Evolutionary conservation across 805 yeast genomes (phyloP).

Genomic region (Barnettozyma populi): DNA sequence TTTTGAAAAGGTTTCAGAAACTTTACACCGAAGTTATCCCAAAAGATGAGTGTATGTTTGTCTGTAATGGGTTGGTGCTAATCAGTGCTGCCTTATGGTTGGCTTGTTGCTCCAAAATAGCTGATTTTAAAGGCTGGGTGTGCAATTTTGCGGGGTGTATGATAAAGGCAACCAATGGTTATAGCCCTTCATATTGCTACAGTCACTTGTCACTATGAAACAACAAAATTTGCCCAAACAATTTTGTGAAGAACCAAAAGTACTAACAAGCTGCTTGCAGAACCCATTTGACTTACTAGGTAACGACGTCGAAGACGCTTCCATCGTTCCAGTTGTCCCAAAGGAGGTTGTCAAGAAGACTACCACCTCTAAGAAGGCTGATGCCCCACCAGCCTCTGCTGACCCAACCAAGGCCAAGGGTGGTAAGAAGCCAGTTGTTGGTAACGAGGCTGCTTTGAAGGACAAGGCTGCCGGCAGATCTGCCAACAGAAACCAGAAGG

Average conservation of each 20-base stretch:
- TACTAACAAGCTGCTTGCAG: constrained; percentile 28
- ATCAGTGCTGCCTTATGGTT: neutral
- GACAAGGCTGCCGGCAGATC: constrained; percentile 66
- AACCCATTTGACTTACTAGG: constrained; percentile 80
- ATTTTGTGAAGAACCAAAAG: neutral
- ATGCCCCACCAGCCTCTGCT: constrained; percentile 75
- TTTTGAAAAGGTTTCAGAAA: neutral
- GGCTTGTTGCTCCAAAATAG: neutral
- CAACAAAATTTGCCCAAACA: neutral
- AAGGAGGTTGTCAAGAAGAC: constrained; percentile 76
- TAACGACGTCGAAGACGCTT: constrained; percentile 81
- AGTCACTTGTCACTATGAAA: neutral
- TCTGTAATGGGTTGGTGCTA: neutral
- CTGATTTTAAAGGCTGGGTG: neutral
- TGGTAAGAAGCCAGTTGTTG: constrained; percentile 62
- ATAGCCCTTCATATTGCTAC: no score
- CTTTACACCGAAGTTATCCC: neutral
- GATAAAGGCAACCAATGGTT: neutral
- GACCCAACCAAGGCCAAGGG: constrained; percentile 76
- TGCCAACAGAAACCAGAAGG: constrained; percentile 44
- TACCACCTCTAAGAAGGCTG: constrained; percentile 84
- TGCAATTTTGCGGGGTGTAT: neutral
- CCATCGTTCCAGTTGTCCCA: constrained; percentile 45
- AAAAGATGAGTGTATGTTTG: neutral
- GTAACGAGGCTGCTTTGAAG: constrained; percentile 85